Base-by-base conservation (phyloP, 140 eudicot genomes). In the Erigeron philadelphicus region DNA sequence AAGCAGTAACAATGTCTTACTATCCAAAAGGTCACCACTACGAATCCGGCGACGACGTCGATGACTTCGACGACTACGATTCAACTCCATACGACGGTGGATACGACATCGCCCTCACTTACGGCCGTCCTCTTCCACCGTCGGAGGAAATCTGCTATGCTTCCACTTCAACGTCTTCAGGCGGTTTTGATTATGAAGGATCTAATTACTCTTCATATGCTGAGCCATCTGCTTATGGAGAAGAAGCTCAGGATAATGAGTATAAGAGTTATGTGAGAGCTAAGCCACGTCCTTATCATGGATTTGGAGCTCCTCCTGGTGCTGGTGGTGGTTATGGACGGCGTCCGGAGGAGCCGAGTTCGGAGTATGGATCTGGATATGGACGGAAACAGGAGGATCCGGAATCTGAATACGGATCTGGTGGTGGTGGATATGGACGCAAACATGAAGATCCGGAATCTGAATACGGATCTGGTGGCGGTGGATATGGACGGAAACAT, bases 31-130 rank as follows among this genome's bases (percentile, higher is more conserved):
- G 95, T 64, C 95, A 83, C 74, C 84, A 49, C 81, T 82, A 78
- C 80, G 80, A 77, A 55, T 72, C 79, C 71, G 90, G 64, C 70
- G 93, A 88, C 77, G 90, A 82, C 5, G 86, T 84, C 71, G 87
- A 88, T 35, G 98, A 92, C 67, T 92, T 92, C 73, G 95, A 88
- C 66, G 95, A 86, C 85, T 88, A 59, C 78, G 96, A 92, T 76
- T 50, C 95, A 56, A 88, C 98, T 71, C 96, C 98, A 16, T 88
- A 88, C 70, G 92, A 83, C 11, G 98, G 96, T 0, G 98, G 98
- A 9, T 88, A 88, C 84, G 96, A 92, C 77, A 87, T 86, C 70
- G 7, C 72, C 6, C 60, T 86, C 21, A 86, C 93, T 49, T 92
- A 92, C 72, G 96, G 98, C 73, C 98, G 90, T 54, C 85, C 98